Base-by-base conservation (phyloP, 805 yeast species). In the Yarrowia sp. region DNA sequence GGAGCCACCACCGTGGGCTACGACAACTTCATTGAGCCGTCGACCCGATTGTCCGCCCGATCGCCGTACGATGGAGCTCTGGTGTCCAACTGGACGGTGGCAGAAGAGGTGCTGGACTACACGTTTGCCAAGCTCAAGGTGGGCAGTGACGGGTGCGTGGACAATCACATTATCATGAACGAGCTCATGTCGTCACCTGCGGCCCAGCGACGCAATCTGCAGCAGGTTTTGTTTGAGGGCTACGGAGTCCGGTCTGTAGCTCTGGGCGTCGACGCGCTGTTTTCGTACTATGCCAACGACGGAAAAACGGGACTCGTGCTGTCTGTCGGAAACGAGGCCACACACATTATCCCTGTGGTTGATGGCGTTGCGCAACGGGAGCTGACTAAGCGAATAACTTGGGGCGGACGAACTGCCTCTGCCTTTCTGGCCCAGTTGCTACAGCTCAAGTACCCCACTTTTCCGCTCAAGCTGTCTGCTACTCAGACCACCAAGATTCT, bases 31-130 rank as follows among this genome's bases (percentile, higher is more conserved):
- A 72, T 89, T 32, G 98, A 92, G 70, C 82, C 86, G 9, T 77
- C 88, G 1, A 82, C 89, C 51, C 83, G 86, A 67, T 80, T 89
- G 17, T 86, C 87, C 63, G 82, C 90, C 35, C 86, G 84, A 70
- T 79, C 90, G 4, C 97, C 98, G 0, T 93, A 83, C 72, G 99
- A 95, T 74, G 97, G 96, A 0, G 83, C 90, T 4, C 78, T 91
- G 69, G 79, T 95, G 36, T 87, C 96, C 26, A 96, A 92, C 74
- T 96, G 98, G 98, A 98, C 95, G 65, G 83, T 87, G 66, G 82
- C 88, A 2, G 99, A 95, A 73, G 83, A 81, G 66, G 83, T 93
- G 62, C 73, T 95, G 58, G 98, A 93, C 75, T 95, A 92, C 72
- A 80, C 92, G 0, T 88, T 95, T 72, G 82, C 85, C 67, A 96